Conservation (phyloP, 306 rosid genomes). For the Trifolium dubium region DNA sequence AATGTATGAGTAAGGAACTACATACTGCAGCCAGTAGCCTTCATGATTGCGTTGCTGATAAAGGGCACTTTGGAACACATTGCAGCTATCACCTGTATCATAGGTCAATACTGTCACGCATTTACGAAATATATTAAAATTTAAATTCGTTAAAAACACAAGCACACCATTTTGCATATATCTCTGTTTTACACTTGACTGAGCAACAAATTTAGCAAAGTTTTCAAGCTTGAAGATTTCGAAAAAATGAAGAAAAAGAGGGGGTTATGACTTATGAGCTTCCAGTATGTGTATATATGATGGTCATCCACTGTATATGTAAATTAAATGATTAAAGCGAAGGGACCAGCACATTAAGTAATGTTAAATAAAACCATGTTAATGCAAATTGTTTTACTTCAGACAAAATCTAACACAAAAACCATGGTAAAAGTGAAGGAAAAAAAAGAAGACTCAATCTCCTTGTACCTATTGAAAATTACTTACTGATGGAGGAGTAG, state of each 20-base stretch:
- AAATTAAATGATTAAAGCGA: background rate
- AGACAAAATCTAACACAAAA: conserved; percentile 32
- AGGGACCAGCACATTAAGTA: background rate
- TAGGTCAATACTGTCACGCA: conserved; percentile 23
- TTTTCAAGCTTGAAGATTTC: conserved; percentile 31
- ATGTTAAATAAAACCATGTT: background rate
- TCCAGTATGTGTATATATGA: conserved; percentile 5
- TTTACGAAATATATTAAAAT: conserved; percentile 1
- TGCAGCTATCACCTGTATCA: conserved; percentile 83
- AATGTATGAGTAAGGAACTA: conserved; percentile 17
- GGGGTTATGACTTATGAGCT: conserved; percentile 20
- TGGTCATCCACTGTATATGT: background rate
- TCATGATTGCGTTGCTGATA: conserved; percentile 87
- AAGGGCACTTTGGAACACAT: conserved; percentile 98
- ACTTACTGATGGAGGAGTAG: conserved; percentile 95
- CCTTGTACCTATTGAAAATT: conserved; percentile 31
- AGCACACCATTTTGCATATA: conserved; percentile 17
- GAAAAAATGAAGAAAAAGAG: background rate
- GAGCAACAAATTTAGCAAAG: conserved; percentile 19
- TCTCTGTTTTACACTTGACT: conserved; percentile 4
- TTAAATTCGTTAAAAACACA: conserved; percentile 14
- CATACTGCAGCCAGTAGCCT: conserved; percentile 85
- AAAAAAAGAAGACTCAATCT: conserved; percentile 32
- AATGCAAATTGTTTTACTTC: background rate
- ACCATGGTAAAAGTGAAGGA: background rate